phyloP scores from a whole-genome alignment of 2,329 filamentous ascomycete species.

The Clarireedia homoeocarpa region DNA sequence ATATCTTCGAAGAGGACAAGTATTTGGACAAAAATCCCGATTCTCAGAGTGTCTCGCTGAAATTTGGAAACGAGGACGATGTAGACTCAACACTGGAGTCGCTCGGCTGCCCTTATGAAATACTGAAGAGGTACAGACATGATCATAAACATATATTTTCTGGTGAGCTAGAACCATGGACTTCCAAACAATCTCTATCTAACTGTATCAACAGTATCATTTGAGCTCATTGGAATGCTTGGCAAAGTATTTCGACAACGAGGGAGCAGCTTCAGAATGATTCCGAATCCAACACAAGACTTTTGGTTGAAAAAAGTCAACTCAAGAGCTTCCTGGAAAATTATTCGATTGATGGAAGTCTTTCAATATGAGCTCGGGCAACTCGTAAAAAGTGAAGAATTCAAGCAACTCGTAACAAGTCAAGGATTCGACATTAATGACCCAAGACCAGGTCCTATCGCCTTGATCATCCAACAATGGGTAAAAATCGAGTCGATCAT shows the following conservation, averaged over 20 bases:
- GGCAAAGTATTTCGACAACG: conserved; percentile 42
- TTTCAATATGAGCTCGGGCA: conserved; percentile 22
- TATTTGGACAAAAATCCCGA: conserved; percentile 30
- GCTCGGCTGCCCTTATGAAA: conserved; percentile 46
- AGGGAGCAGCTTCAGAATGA: conserved; percentile 42
- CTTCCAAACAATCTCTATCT: not conserved
- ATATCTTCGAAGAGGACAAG: conserved; percentile 41
- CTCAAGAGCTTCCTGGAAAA: conserved; percentile 25
- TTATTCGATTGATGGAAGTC: conserved; percentile 22
- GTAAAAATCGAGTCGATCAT: conserved; percentile 7
- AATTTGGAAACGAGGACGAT: conserved; percentile 42
- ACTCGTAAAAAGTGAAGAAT: conserved; percentile 9
- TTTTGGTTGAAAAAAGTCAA: conserved; percentile 39
- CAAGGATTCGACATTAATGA: conserved; percentile 1
- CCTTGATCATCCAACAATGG: conserved; percentile 17
- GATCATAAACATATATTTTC: conserved; percentile 29
- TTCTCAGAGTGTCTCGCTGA: conserved; percentile 31
- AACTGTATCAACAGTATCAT: conserved; percentile 39
- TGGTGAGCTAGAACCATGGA: conserved; percentile 7
- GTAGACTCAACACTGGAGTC: conserved; percentile 44
- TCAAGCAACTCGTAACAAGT: conserved; percentile 9
- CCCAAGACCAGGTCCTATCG: not conserved
- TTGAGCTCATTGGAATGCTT: conserved; percentile 53
- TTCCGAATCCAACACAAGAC: conserved; percentile 49
- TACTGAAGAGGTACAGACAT: conserved; percentile 35